A percentile compares a stretch with the other conserved stretches of the same genome.
These are phyloP conservation scores for Cucurbita ficifolia DNA, from an alignment of 306 rosid species.

Conservation along the genomic window DNA sequence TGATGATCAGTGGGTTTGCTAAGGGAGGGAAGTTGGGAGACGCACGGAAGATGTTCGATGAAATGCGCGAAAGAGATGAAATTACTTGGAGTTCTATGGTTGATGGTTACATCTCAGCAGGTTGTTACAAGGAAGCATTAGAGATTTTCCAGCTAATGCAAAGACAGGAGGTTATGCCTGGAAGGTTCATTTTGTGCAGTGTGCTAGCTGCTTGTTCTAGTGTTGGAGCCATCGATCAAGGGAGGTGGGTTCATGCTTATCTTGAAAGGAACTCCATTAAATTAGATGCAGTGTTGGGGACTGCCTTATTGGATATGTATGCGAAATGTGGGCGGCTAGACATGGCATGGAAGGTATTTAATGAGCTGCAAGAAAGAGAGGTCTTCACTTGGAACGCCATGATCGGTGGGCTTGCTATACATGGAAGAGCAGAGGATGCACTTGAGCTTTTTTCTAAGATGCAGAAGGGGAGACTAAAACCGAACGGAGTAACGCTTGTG, in stretches of 20 bases:
- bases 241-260: slow-evolving; percentile 45
- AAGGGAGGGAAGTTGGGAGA: slow-evolving; percentile 29
- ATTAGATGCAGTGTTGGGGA: slow-evolving; percentile 39
- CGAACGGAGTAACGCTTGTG: slow-evolving; percentile 29
- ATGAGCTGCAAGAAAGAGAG: slow-evolving; percentile 26
- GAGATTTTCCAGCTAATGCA: slow-evolving; percentile 38
- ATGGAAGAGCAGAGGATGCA: slow-evolving; percentile 44
- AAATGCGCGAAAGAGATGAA: slow-evolving; percentile 36
- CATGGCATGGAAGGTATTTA: slow-evolving; percentile 54
- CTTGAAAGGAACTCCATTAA: slow-evolving; percentile 24
- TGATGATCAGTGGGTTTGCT: slow-evolving; percentile 42
- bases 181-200: slow-evolving; percentile 28
- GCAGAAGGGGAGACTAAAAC: slow-evolving; percentile 26
- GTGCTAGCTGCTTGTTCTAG: slow-evolving; percentile 43
- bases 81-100: slow-evolving; percentile 51
- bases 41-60: slow-evolving; percentile 34
- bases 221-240: slow-evolving; percentile 46
- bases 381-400: slow-evolving; percentile 55
- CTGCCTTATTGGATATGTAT: slow-evolving; percentile 52
- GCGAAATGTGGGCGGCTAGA: slow-evolving; percentile 44
- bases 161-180: slow-evolving; percentile 20
- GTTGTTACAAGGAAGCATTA: slow-evolving; percentile 42
- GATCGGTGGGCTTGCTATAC: slow-evolving; percentile 45
- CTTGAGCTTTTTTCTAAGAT: slow-evolving; percentile 34
- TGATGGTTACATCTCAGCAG: slow-evolving; percentile 38